A percentile compares a stretch with the other conserved stretches of the same genome.
These are phyloP conservation scores for Xylaria arbuscula DNA, from an alignment of 2,329 filamentous ascomycete genomes.

Conservation along the genomic window DNA sequence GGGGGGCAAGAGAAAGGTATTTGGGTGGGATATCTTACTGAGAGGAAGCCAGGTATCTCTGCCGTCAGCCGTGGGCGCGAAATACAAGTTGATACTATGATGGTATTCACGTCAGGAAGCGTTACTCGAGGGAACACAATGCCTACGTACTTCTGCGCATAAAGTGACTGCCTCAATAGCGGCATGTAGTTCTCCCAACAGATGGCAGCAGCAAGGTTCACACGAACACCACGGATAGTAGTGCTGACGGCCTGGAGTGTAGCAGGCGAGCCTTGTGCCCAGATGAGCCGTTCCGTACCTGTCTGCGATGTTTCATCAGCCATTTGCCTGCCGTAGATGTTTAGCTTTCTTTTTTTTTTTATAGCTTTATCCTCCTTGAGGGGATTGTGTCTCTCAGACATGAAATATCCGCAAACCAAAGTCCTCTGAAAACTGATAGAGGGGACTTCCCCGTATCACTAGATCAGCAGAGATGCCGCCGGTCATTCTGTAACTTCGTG, in stretches of 20 bases:
- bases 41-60: slow-evolving; percentile 79
- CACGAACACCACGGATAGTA: slow-evolving; percentile 78
- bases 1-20: slow-evolving; percentile 42
- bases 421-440: neutral
- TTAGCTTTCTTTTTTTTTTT: slow-evolving; percentile 5
- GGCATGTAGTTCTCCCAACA: slow-evolving; percentile 99
- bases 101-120: slow-evolving; percentile 8
- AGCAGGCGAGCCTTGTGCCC: slow-evolving; percentile 84
- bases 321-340: neutral
- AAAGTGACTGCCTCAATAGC: slow-evolving; percentile 82
- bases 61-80: slow-evolving; percentile 88
- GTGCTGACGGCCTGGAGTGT: slow-evolving; percentile 84
- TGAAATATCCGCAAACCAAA: neutral
- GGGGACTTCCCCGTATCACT: neutral
- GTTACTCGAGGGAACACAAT: neutral
- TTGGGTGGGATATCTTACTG: slow-evolving; percentile 22
- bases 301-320: slow-evolving; percentile 35
- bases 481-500: neutral
- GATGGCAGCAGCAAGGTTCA: slow-evolving; percentile 87
- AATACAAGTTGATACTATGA: slow-evolving; percentile 78
- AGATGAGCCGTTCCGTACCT: slow-evolving; percentile 79
- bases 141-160: slow-evolving; percentile 74
- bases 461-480: neutral
- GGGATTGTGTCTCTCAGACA: neutral
- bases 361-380: neutral